These are phyloP conservation scores for Primulina huaijiensis DNA, from an alignment of 257 asterid genomes.

Conservation along the genomic window DNA sequence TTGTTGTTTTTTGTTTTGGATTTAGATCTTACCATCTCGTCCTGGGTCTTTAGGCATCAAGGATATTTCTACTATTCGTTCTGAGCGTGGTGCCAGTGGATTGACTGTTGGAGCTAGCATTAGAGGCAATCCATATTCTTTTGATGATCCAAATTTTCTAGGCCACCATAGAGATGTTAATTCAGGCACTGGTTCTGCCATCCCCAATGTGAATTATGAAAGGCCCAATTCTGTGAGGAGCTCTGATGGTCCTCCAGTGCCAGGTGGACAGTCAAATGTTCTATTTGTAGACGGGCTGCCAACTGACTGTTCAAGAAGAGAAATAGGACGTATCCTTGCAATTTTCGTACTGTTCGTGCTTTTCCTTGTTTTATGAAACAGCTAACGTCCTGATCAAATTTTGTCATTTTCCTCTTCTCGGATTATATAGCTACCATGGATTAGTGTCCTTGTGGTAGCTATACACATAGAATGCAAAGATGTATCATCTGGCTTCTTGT, in stretches of 20 bases:
- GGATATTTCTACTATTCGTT: slow-evolving; percentile 31
- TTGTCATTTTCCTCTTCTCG: background rate
- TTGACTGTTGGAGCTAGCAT: slow-evolving; percentile 39
- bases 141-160: slow-evolving; percentile 44
- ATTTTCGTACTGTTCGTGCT: background rate
- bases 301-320: slow-evolving; percentile 73
- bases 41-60: slow-evolving; percentile 41
- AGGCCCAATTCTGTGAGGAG: slow-evolving; percentile 46
- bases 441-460: slow-evolving; percentile 6
- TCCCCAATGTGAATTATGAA: slow-evolving; percentile 42
- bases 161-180: slow-evolving; percentile 40
- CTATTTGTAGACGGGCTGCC: slow-evolving; percentile 80
- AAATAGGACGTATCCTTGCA: slow-evolving; percentile 77
- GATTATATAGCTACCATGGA: background rate
- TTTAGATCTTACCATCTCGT: slow-evolving; percentile 47
- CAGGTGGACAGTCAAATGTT: slow-evolving; percentile 52
- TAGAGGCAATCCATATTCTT: slow-evolving; percentile 46
- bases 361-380: slow-evolving; percentile 5
- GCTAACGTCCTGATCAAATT: background rate
- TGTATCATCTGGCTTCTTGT: background rate
- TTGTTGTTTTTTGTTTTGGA: slow-evolving; percentile 13
- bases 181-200: slow-evolving; percentile 32
- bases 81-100: slow-evolving; percentile 45
- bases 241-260: slow-evolving; percentile 37
- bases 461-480: background rate